Conservation (phyloP, 2,329 filamentous ascomycete genomes). For the Apiospora sp. region DNA sequence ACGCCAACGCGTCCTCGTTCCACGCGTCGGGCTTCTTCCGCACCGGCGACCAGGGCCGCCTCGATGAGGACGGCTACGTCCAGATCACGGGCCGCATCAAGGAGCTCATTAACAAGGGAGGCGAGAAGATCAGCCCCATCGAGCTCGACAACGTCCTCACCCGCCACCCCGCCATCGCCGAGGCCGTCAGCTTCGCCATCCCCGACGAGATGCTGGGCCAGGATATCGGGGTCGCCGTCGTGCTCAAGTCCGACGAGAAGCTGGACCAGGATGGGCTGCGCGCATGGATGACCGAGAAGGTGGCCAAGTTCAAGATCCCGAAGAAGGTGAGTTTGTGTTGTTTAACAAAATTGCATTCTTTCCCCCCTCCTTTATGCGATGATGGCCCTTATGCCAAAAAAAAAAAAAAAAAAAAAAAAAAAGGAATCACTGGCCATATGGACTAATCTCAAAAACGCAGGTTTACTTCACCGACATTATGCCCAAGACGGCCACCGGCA, state of each 20-base stretch:
- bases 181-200: conserved; percentile 85
- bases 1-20: conserved; percentile 78
- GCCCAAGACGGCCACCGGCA: conserved; percentile 92
- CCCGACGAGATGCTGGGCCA: conserved; percentile 85
- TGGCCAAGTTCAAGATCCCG: conserved; percentile 86
- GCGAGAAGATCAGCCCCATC: conserved; percentile 89
- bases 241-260: conserved; percentile 71
- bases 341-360: not conserved
- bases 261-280: conserved; percentile 68
- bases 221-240: conserved; percentile 79
- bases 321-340: conserved; percentile 68
- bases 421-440: not conserved
- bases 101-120: conserved; percentile 90
- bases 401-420: too few species aligned
- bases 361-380: not conserved
- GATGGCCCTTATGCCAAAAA: not conserved
- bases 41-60: conserved; percentile 85
- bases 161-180: conserved; percentile 74
- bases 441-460: conserved; percentile 46
- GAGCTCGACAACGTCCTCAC: conserved; percentile 85
- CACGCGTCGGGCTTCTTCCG: conserved; percentile 81
- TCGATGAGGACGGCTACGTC: conserved; percentile 81
- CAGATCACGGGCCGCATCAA: conserved; percentile 92
- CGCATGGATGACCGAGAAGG: conserved; percentile 71
- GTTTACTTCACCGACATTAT: conserved; percentile 84